phyloP scores from a whole-genome alignment of 73 alveolate species.

The Stentor coeruleus region DNA sequence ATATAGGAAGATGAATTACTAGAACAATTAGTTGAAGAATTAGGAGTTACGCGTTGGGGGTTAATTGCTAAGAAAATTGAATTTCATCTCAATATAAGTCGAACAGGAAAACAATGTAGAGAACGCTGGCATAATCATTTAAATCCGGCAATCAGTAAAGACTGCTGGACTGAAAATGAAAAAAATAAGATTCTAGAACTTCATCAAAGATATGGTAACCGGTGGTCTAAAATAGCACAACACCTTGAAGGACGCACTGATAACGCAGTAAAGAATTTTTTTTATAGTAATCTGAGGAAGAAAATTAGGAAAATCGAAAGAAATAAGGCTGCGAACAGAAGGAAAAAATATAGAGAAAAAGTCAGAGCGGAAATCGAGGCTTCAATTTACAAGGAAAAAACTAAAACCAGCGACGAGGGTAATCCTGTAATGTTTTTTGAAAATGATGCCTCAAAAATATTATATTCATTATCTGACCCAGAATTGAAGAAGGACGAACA shows the following conservation, averaged over 20 bases:
- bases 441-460: too few relatives aligned
- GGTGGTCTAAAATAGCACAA: conserved; percentile 83
- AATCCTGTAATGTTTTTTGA: too few relatives aligned
- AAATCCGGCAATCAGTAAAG: conserved; percentile 75
- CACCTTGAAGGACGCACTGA: conserved; percentile 82
- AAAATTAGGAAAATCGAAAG: conserved; percentile 68
- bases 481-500: too few relatives aligned
- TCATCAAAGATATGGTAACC: conserved; percentile 72
- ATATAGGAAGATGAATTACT: conserved; percentile 60
- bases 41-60: conserved; percentile 57
- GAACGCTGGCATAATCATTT: conserved; percentile 89
- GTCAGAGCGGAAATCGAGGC: too few relatives aligned
- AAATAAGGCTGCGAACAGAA: too few relatives aligned
- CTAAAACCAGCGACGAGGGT: too few relatives aligned
- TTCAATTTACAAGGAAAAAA: too few relatives aligned
- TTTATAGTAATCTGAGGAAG: conserved; percentile 74
- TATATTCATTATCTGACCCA: too few relatives aligned
- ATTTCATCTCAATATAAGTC: conserved; percentile 28
- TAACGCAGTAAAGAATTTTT: conserved; percentile 75
- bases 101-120: conserved; percentile 82
- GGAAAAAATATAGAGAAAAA: too few relatives aligned
- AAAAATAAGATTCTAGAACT: conserved; percentile 68
- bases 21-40: conserved; percentile 41
- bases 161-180: conserved; percentile 70
- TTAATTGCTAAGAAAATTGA: conserved; percentile 36